phyloP scores from a whole-genome alignment of 306 rosid genomes.

The Castanopsis chinensis region DNA sequence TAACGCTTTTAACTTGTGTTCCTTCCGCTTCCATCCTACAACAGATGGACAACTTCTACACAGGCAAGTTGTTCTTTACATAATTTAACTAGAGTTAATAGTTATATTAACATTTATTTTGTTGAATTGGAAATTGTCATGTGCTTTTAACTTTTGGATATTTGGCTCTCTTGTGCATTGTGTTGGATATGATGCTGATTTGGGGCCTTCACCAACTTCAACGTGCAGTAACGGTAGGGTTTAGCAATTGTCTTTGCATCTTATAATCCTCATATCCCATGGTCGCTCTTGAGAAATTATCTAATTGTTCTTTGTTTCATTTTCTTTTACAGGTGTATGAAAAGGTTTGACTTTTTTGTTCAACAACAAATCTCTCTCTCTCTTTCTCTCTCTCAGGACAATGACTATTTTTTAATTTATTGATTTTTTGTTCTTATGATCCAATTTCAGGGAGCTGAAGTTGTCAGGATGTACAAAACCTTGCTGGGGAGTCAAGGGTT shows the following conservation, averaged over 20 bases:
- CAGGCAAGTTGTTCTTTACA: slow-evolving; percentile 54
- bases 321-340: slow-evolving; percentile 83
- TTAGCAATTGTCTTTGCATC: slow-evolving; percentile 13
- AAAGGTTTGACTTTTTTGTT: slow-evolving; percentile 58
- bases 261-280: background rate
- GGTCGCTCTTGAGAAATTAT: slow-evolving; percentile 16
- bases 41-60: slow-evolving; percentile 99
- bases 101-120: slow-evolving; percentile 3
- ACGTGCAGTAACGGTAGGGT: slow-evolving; percentile 89
- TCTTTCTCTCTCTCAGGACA: slow-evolving; percentile 13
- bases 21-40: slow-evolving; percentile 20
- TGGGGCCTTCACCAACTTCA: slow-evolving; percentile 45
- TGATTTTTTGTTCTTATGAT: slow-evolving; percentile 33
- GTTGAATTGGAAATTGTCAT: slow-evolving; percentile 8
- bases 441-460: slow-evolving; percentile 93
- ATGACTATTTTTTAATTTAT: background rate
- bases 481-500: slow-evolving; percentile 88
- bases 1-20: slow-evolving; percentile 28
- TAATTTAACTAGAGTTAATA: slow-evolving; percentile 13
- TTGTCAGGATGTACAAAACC: slow-evolving; percentile 99
- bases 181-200: slow-evolving; percentile 38
- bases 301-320: slow-evolving; percentile 29
- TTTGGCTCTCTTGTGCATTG: slow-evolving; percentile 33
- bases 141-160: slow-evolving; percentile 32
- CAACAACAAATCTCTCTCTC: slow-evolving; percentile 15